These are phyloP conservation scores for Rhinocladiella similis DNA, from an alignment of 2,329 filamentous ascomycete genomes.

Conservation along the genomic window DNA sequence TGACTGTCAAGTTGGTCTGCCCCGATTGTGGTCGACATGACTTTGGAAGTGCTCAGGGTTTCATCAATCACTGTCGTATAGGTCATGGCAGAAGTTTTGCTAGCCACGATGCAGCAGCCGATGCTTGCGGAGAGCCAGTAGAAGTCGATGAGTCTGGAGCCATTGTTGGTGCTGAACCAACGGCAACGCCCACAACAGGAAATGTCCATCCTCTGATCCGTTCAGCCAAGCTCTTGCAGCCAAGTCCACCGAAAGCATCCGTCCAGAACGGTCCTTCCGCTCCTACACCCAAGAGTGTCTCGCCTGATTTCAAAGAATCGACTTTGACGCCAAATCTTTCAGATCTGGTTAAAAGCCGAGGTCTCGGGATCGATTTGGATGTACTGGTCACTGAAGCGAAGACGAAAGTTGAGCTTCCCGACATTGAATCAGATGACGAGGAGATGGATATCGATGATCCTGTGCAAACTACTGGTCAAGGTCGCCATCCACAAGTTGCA, in stretches of 20 bases:
- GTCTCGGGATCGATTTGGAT: constrained; percentile 61
- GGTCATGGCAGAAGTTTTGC: constrained; percentile 91
- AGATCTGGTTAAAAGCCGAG: constrained; percentile 61
- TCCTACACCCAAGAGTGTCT: constrained; percentile 10
- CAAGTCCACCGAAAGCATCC: constrained; percentile 22
- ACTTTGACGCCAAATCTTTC: constrained; percentile 66
- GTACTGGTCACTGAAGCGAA: constrained; percentile 59
- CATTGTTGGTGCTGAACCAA: constrained; percentile 42
- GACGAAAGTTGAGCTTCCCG: constrained; percentile 40
- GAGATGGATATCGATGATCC: constrained; percentile 34
- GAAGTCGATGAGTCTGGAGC: constrained; percentile 64
- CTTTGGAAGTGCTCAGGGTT: constrained; percentile 96
- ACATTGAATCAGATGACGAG: constrained; percentile 41
- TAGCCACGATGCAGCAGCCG: constrained; percentile 90
- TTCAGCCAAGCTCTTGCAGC: constrained; percentile 50
- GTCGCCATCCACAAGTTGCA: constrained; percentile 28
- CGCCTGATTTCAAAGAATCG: constrained; percentile 24
- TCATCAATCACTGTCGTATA: constrained; percentile 98
- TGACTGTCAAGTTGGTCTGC: constrained; percentile 88
- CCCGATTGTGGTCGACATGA: constrained; percentile 84
- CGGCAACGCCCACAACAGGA: constrained; percentile 38
- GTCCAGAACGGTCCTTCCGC: background rate
- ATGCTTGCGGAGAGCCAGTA: constrained; percentile 80
- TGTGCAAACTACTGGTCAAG: constrained; percentile 17
- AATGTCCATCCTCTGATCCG: constrained; percentile 65